Base-by-base conservation (phyloP, 2,329 filamentous ascomycete species). In the Fusarium citri region DNA sequence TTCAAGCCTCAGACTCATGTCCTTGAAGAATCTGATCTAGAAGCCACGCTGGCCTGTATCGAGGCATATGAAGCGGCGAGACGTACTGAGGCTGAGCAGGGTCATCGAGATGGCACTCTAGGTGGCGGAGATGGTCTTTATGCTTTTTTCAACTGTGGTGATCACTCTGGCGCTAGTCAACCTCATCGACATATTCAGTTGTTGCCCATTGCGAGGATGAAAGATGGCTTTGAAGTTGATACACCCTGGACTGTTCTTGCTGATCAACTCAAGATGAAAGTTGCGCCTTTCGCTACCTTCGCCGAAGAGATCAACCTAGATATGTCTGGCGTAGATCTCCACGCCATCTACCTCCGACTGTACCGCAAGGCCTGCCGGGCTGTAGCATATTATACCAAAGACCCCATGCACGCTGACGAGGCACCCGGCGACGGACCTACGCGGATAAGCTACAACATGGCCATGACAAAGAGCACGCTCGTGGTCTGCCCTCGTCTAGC, bases 151-250 rank as follows among this genome's bases (percentile, higher is more conserved):
- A 94, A 93, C 78, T 89, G 87, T 31, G 91, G 91, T 3, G 78
- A 83, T 14, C 84, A 90, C 73, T 92, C 89, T 7, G 91, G 91
- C 5, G 90, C 91, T 2, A 91, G 89, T 69, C 91, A 94, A 76
- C 86, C 91, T 15, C 91, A 93, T 75, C 80, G 91, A 6, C 91
- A 94, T 73, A 78, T 94, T 26, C 91, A 94, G 77, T 84, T 93
- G n/a, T 78, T 94, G 6, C 90, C 90, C 0, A 83, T 92, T 0
- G 83, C 86, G 10, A 80, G 83, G 20, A 93, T 93, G 90, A 83
- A 80, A 37, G 83, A 85, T 15, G 88, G 87, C 0, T 71, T 89
- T 8, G 78, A 76, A 1, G 53, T 66, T 1, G 56, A 59, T 8
- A 69, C 59, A 4, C 64, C 65, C 5, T 91, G 88, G 88, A 68